These are phyloP conservation scores for Penicillium sp. DNA, from an alignment of 2,329 filamentous ascomycete species.

Conservation along the genomic window DNA sequence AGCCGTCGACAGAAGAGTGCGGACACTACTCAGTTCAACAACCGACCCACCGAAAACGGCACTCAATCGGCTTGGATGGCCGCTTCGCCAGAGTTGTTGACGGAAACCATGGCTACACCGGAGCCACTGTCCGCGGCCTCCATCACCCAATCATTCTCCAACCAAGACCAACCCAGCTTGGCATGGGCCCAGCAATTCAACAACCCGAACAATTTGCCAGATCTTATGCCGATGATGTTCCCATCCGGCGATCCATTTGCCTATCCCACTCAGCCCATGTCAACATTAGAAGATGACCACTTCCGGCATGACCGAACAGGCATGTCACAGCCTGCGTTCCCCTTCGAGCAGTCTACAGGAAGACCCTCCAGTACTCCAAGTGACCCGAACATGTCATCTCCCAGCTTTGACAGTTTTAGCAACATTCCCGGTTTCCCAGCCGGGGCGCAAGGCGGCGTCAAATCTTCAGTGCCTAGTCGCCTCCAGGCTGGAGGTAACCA, in stretches of 20 bases:
- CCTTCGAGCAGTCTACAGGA: constrained; percentile 26
- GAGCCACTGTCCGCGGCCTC: constrained; percentile 27
- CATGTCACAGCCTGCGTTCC: constrained; percentile 24
- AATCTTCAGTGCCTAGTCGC: constrained; percentile 33
- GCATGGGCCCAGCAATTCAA: constrained; percentile 40
- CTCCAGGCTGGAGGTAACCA: constrained; percentile 27
- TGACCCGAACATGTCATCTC: constrained; percentile 21
- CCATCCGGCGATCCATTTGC: constrained; percentile 56
- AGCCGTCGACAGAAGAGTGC: constrained; percentile 34
- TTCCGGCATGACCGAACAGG: constrained; percentile 37
- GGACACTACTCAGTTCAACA: constrained; percentile 33
- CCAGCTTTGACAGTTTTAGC: constrained; percentile 33
- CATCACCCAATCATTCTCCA: constrained; percentile 25
- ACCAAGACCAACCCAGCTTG: constrained; percentile 29
- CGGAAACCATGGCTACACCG: constrained; percentile 37
- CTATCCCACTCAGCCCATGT: constrained; percentile 55
- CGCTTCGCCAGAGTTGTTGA: constrained; percentile 31
- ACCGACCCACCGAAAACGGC: constrained; percentile 22
- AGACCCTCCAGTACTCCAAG: constrained; percentile 21
- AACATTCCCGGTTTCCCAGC: constrained; percentile 32
- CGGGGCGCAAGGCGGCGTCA: constrained; percentile 24
- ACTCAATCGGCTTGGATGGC: constrained; percentile 31
- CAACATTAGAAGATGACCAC: constrained; percentile 48
- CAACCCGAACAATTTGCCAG: constrained; percentile 43
- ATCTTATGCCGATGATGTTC: constrained; percentile 57